phyloP scores from a whole-genome alignment of 148 eudicot genomes.

The Polygonum aviculare region DNA sequence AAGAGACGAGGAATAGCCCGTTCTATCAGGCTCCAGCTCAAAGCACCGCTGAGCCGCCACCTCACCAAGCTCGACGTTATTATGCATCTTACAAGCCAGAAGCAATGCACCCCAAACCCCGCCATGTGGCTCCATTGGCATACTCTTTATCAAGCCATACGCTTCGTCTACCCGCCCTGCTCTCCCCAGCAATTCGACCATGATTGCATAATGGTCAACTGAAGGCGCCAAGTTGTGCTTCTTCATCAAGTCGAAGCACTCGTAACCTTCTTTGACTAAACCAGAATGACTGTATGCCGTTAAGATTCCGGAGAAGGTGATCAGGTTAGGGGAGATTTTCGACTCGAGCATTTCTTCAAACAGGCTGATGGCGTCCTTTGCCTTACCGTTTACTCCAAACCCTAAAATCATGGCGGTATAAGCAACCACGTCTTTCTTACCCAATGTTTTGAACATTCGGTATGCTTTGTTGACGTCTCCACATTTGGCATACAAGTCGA shows the following conservation, averaged over 20 bases:
- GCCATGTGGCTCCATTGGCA: conserved; percentile 71
- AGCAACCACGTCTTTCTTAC: conserved; percentile 63
- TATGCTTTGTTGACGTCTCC: conserved; percentile 62
- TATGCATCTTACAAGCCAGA: conserved; percentile 63
- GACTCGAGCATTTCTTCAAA: conserved; percentile 54
- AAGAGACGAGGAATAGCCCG: conserved; percentile 60
- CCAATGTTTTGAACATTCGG: conserved; percentile 37
- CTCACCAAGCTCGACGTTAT: conserved; percentile 66
- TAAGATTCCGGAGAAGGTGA: conserved; percentile 61
- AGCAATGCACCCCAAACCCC: conserved; percentile 96
- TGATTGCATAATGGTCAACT: conserved; percentile 62
- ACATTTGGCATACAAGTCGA: conserved; percentile 71
- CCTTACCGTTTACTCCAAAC: conserved; percentile 60
- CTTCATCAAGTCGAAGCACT: conserved; percentile 48
- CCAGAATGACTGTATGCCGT: conserved; percentile 80
- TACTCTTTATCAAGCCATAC: conserved; percentile 53
- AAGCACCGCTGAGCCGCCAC: conserved; percentile 64
- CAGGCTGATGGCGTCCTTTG: conserved; percentile 41
- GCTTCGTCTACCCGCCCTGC: conserved; percentile 71
- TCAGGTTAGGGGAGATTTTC: conserved; percentile 45
- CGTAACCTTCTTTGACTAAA: conserved; percentile 69
- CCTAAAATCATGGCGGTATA: conserved; percentile 84
- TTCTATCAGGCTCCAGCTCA: conserved; percentile 48
- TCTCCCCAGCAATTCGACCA: conserved; percentile 79
- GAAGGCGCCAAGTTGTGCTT: conserved; percentile 48